These are phyloP conservation scores for Pichia occidentalis DNA, from an alignment of 805 yeast genomes.

Conservation along the genomic window DNA sequence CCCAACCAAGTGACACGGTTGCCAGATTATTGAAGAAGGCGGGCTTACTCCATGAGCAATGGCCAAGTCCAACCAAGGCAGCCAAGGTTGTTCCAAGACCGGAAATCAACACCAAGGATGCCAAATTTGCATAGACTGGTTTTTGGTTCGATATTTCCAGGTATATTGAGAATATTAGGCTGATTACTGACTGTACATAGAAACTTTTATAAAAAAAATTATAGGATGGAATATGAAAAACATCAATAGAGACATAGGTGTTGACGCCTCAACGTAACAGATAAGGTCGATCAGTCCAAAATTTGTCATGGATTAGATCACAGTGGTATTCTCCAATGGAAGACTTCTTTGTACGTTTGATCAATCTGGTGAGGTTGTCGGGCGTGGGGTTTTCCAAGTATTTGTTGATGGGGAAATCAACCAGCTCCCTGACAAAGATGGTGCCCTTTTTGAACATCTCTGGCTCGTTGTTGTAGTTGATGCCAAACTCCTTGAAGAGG, in stretches of 20 bases:
- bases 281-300: conserved; percentile 51
- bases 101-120: conserved; percentile 20
- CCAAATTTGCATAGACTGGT: conserved; percentile 27
- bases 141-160: too few relatives aligned
- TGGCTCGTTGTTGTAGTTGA: conserved; percentile 87
- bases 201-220: conserved; percentile 2
- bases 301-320: conserved; percentile 57
- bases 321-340: conserved; percentile 41
- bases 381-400: conserved; percentile 20
- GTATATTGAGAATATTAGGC: too few relatives aligned
- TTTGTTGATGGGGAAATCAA: conserved; percentile 8
- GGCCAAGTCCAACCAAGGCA: conserved; percentile 44
- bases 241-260: too few relatives aligned
- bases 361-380: conserved; percentile 45
- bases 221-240: background rate
- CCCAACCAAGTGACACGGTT: conserved; percentile 84
- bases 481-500: conserved; percentile 65
- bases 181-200: too few relatives aligned
- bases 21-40: conserved; percentile 70
- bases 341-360: conserved; percentile 44
- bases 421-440: conserved; percentile 43
- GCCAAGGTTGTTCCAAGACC: conserved; percentile 18
- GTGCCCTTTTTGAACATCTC: conserved; percentile 88
- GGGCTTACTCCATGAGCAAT: conserved; percentile 55
- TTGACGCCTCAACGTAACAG: too few relatives aligned